Evolutionary conservation across 805 yeast genomes (phyloP), one percentile per base, ranked within the genome.

Genomic region (Alloascoidea africana): DNA sequence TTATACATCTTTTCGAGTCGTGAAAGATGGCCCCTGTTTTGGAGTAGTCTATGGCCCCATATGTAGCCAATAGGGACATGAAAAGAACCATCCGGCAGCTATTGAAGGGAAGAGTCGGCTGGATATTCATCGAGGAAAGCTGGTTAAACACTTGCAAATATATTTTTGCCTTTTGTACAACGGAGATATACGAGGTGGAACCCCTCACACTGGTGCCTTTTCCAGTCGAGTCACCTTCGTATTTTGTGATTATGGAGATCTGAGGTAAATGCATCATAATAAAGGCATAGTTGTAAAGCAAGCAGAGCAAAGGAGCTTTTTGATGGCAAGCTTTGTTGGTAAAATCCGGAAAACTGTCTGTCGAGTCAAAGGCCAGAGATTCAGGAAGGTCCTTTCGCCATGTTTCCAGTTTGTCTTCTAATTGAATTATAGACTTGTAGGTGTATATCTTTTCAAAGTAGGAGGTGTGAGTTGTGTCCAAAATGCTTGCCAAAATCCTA

Each of bases 1-100:
- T 54, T 35, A 85, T 56, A 36, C 80, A 58, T 23, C 56, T 63
- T 44, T 73, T 78, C 50, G 76, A 73, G 37, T 76, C 85, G 49
- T 73, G 81, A 50, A 77, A 75, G 39, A 85, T 56, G 1, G 89
- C 76, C 0, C 95, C 94, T 30, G 86, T 85, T 51, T 83, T 73
- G 2, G 83, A 75, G 51, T 82, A 84, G 44, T 85, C 95, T 40
- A 86, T 60, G 1, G 85, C 72, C 13, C 93, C 86, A 44, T 49
- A 56, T 17, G 58, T 41, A 17, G 58, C 45, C 23, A 54, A 40
- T 5, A 54, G 37, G 23, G 55, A 47, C 16, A 44, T 38, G 14
- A 44, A 39, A 4, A 52, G 39, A 11, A 46, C 38, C 6, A 42
- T 33, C 30, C 54, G 41, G 1, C 56, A 39, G 27, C 46, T 44